phyloP scores from a whole-genome alignment of 1,139 yeast species.

The Wickerhamiella infanticola region DNA sequence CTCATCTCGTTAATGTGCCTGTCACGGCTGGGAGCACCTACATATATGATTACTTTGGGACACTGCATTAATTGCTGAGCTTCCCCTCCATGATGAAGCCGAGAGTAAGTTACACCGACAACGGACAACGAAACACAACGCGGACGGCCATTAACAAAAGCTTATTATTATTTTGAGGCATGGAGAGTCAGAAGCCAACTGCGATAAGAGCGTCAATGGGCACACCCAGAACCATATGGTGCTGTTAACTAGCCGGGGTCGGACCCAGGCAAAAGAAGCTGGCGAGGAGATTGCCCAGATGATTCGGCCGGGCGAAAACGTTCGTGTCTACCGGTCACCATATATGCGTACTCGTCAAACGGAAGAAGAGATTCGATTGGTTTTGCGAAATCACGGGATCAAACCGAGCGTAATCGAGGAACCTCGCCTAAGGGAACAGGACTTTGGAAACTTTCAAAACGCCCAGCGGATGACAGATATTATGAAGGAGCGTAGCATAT shows the following conservation, averaged over 20 bases:
- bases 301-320: constrained; percentile 35
- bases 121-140: not conserved
- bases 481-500: constrained; percentile 70
- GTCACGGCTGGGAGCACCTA: too few relatives aligned
- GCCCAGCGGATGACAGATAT: constrained; percentile 53
- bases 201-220: constrained; percentile 62
- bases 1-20: too few relatives aligned
- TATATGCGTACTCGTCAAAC: constrained; percentile 73
- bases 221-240: constrained; percentile 67
- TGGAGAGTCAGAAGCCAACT: constrained; percentile 84
- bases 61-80: not conserved
- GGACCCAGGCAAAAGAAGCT: constrained; percentile 43
- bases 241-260: constrained; percentile 54
- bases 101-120: constrained; percentile 1
- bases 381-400: constrained; percentile 33
- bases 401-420: constrained; percentile 54
- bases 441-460: constrained; percentile 78
- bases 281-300: constrained; percentile 44
- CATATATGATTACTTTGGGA: not conserved
- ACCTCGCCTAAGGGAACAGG: constrained; percentile 85
- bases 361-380: constrained; percentile 47
- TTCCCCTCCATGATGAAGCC: not conserved
- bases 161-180: constrained; percentile 69
- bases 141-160: constrained; percentile 20
- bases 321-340: constrained; percentile 68